Evolutionary conservation across 176 grass and related monocot species (phyloP).

Genomic region (Bolboschoenus planiculmis): DNA sequence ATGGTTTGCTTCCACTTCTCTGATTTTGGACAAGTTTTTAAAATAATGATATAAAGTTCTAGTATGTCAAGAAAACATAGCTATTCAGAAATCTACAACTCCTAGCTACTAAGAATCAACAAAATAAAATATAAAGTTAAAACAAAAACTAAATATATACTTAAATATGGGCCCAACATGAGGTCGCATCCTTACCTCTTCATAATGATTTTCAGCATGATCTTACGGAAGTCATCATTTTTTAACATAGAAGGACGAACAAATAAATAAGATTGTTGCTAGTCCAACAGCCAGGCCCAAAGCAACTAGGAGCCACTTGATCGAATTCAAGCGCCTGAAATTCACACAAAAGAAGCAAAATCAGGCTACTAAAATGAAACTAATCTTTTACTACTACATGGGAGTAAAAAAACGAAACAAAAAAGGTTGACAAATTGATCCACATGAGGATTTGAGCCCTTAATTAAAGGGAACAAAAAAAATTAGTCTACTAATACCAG

Average conservation of each 20-base stretch:
- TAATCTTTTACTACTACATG: background rate
- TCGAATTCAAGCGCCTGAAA: background rate
- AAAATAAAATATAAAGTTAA: no score
- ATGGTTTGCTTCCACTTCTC: no score
- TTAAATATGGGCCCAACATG: background rate
- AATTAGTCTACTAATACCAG: background rate
- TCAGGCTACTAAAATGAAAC: background rate
- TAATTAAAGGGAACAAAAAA: background rate
- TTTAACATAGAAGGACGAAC: background rate
- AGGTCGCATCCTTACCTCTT: background rate
- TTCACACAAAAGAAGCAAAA: background rate
- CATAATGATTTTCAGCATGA: background rate
- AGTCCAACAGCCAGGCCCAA: background rate
- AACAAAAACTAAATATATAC: no score
- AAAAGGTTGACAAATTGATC: background rate
- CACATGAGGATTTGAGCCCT: background rate
- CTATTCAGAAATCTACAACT: no score
- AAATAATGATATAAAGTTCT: no score
- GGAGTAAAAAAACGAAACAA: background rate
- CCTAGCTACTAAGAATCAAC: no score
- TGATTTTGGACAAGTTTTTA: no score
- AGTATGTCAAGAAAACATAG: no score
- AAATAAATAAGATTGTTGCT: background rate
- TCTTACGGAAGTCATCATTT: background rate
- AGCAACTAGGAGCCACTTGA: background rate